phyloP scores from a whole-genome alignment of 2,329 filamentous ascomycete genomes.

The Fusarium cyanostomum region DNA sequence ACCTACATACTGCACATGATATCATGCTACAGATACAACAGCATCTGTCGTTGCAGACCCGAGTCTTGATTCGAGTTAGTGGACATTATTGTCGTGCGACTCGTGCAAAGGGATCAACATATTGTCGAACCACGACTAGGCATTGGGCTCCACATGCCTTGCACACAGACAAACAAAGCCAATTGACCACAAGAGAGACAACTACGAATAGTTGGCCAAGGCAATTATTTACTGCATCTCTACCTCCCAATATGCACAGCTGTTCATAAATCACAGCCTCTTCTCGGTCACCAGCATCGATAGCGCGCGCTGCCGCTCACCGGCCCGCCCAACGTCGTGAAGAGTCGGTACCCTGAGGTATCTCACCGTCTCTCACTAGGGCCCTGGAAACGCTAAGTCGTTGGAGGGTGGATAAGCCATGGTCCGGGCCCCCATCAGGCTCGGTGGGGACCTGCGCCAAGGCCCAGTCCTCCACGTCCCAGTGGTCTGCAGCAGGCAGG shows the following conservation, averaged over 20 bases:
- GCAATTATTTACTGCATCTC: conserved; percentile 1
- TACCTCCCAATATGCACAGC: conserved; percentile 3
- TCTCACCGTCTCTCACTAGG: conserved; percentile 23
- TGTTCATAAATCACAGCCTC: conserved; percentile 12
- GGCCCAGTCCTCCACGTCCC: conserved; percentile 32
- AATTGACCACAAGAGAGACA: background rate
- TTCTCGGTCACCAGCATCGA: conserved; percentile 23
- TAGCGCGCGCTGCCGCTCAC: conserved; percentile 33
- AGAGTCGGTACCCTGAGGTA: conserved; percentile 40
- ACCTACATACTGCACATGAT: conserved; percentile 45
- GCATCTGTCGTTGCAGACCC: conserved; percentile 31
- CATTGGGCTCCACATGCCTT: conserved; percentile 32
- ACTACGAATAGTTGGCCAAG: conserved; percentile 3
- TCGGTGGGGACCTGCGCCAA: conserved; percentile 38
- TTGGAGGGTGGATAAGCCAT: conserved; percentile 32
- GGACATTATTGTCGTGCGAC: conserved; percentile 42
- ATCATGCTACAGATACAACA: conserved; percentile 45
- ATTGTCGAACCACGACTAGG: conserved; percentile 41
- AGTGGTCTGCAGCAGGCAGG: conserved; percentile 24
- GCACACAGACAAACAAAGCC: conserved; percentile 19
- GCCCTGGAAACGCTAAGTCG: conserved; percentile 39
- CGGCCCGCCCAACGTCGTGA: conserved; percentile 27
- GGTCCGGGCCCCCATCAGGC: conserved; percentile 31
- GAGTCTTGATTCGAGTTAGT: conserved; percentile 21
- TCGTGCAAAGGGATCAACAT: conserved; percentile 37